Percentiles rank a stretch among this genome's conserved stretches.
Conservation (phyloP, 495 filamentous ascomycete species). For the Oleoguttula mirabilis region DNA sequence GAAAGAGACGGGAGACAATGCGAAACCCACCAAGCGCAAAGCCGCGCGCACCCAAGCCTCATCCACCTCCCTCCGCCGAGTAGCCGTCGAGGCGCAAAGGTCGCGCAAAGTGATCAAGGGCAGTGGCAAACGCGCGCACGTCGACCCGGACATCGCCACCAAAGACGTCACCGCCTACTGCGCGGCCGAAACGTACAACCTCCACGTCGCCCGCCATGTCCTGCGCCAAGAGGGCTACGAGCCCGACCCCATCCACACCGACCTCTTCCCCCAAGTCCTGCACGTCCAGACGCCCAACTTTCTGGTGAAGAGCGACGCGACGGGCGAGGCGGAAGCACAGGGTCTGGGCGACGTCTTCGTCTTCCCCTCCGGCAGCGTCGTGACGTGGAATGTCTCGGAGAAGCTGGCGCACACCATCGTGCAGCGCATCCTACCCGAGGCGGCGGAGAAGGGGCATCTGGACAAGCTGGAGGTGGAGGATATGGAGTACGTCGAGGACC, state of each 20-base stretch:
- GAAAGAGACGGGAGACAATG: background rate
- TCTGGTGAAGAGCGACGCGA: conserved; percentile 39
- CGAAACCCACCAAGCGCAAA: conserved; percentile 13
- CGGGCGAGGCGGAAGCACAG: conserved; percentile 34
- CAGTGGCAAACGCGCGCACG: conserved; percentile 24
- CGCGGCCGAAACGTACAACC: conserved; percentile 75
- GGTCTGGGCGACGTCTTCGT: conserved; percentile 77
- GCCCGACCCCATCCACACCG: conserved; percentile 48
- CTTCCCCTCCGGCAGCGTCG: conserved; percentile 94
- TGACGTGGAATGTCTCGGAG: conserved; percentile 73
- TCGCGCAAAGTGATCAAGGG: conserved; percentile 27
- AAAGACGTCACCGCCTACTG: conserved; percentile 64
- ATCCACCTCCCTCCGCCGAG: conserved; percentile 27
- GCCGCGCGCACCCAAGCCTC: conserved; percentile 9
- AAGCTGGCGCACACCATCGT: conserved; percentile 61
- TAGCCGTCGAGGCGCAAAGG: conserved; percentile 30
- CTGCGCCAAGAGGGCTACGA: conserved; percentile 58
- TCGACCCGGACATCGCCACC: conserved; percentile 30
- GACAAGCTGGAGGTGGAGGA: conserved; percentile 71
- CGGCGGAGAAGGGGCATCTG: conserved; percentile 62
- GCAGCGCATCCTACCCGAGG: conserved; percentile 55
- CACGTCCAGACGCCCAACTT: conserved; percentile 51
- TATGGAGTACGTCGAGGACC: conserved; percentile 74
- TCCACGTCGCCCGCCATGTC: conserved; percentile 55
- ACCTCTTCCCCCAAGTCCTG: conserved; percentile 53